Base-by-base conservation (phyloP, 305 asterid species). In the Vinca major region DNA sequence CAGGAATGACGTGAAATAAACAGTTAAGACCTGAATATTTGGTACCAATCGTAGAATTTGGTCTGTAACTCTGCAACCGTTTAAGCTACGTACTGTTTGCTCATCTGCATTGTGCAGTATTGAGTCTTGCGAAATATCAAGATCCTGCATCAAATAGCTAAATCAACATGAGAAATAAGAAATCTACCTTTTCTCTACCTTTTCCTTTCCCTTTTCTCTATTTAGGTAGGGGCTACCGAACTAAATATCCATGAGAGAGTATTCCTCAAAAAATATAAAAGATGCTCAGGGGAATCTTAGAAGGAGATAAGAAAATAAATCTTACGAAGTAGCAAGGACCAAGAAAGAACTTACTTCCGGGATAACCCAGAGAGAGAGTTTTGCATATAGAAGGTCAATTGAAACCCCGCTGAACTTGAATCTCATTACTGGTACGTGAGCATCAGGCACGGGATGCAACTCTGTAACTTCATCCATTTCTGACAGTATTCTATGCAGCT, bases 51-150 rank as follows among this genome's bases (percentile, higher is more conserved):
- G 88, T 75, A 90, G 80, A 76, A 92, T 86, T 68, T 89, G 92
- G 77, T 92, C 98, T 0, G 97, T 90, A 66, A 88, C 95, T 82
- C 97, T 83, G 81, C 98, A 92, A 63, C 98, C 98, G 80, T 92
- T 92, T 62, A 92, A 94, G 84, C 98, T 90, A 63, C 94, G 96
- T 77, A 90, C 96, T 39, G 98, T 88, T 83, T 88, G 94, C 70
- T 88, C 97, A 75, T 90, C 98, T 69, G 88, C 95, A 84, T 87
- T 87, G 75, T 92, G 94, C 72, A 92, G 86, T 69, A 89, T 87
- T 20, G 97, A 85, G 66, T 88, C 98, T 85, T 90, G 95, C 21
- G 97, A 87, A 67, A 90, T 53, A 74, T 90, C 96, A 82, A 92
- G 77, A 78, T 92, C 95, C 98, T 92, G 79, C 69, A 33, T n/a